phyloP scores from a whole-genome alignment of 108 stramenopile genomes.

The Nitzschia sp. region DNA sequence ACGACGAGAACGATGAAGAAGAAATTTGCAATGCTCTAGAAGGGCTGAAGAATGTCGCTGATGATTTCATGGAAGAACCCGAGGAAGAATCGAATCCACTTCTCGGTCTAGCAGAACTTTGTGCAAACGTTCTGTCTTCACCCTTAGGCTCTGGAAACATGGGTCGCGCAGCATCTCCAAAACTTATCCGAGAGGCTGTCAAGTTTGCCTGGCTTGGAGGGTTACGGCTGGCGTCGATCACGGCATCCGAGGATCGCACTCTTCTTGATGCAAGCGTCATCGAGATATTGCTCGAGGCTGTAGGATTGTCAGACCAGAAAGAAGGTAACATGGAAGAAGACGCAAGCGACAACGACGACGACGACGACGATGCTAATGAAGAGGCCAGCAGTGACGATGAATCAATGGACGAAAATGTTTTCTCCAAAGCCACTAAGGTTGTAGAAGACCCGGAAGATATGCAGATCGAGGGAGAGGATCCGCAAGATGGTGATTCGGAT shows the following conservation, averaged over 20 bases:
- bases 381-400: conserved; percentile 32
- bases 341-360: conserved; percentile 40
- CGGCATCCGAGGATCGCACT: conserved; percentile 29
- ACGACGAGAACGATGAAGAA: conserved; percentile 63
- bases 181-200: conserved; percentile 70
- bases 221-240: conserved; percentile 27
- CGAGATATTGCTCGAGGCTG: conserved; percentile 51
- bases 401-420: conserved; percentile 31
- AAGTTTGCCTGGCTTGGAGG: conserved; percentile 70
- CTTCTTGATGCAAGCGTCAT: conserved; percentile 59
- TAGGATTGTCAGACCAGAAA: conserved; percentile 42
- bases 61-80: conserved; percentile 25
- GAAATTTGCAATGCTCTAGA: conserved; percentile 61
- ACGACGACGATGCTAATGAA: conserved; percentile 40
- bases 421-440: conserved; percentile 20
- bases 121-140: conserved; percentile 70
- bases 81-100: conserved; percentile 58
- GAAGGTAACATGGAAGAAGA: conserved; percentile 17
- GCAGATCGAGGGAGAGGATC: conserved; percentile 36
- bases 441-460: conserved; percentile 30
- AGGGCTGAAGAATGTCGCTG: conserved; percentile 46
- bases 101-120: conserved; percentile 52
- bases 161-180: conserved; percentile 63
- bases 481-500: conserved; percentile 36
- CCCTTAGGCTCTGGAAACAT: conserved; percentile 59